Base-by-base conservation (phyloP, 2,329 filamentous ascomycete species). In the Colletotrichum caudatum region DNA sequence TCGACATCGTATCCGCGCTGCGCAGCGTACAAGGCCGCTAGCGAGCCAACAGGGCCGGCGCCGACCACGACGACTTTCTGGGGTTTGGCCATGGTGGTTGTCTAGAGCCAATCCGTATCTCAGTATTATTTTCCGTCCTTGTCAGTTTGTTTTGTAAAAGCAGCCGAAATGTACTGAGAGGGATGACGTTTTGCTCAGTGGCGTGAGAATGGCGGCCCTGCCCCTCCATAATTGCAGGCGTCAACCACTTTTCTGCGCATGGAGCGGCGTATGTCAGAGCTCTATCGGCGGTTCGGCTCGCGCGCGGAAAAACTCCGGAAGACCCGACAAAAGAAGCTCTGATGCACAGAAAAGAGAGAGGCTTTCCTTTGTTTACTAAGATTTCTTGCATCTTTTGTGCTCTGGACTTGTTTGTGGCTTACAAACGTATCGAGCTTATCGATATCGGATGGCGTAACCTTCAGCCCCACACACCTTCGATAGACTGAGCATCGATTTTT, bases 1-100 rank as follows among this genome's bases (percentile, higher is more conserved):
- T 98, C 94, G 41, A 99, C 96, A 78, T 95, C 85, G 80, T 97
- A 91, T 54, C 95, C 96, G 80, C 95, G 88, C 76, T 92, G 89
- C 4, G 96, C 95, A 65, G 96, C 95, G 84, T 98, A 99, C 7
- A 99, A 84, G 54, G 94, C 96, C 33, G 96, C 95, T 53, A 99
- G 85, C 14, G 95, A 94, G 50, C 96, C 96, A 9, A 99, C 96
- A 0, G 96, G 96, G 1, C 96, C 96, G 66, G 95, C 96, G 65
- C 96, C 96, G 60, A 99, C 92, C 58, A 99, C 88, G 26, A 97
- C 88, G 66, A 93, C 90, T 81, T 94, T 96, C 77, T 93, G 88
- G 72, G 73, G 80, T 37, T 76, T 76, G 29, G 76, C 76, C 82
- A 84, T 84, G 7, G 23, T 54, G 62, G 37, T 23, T 58, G 18